These are phyloP conservation scores for Corylus americana DNA, from an alignment of 306 rosid species.

Conservation along the genomic window DNA sequence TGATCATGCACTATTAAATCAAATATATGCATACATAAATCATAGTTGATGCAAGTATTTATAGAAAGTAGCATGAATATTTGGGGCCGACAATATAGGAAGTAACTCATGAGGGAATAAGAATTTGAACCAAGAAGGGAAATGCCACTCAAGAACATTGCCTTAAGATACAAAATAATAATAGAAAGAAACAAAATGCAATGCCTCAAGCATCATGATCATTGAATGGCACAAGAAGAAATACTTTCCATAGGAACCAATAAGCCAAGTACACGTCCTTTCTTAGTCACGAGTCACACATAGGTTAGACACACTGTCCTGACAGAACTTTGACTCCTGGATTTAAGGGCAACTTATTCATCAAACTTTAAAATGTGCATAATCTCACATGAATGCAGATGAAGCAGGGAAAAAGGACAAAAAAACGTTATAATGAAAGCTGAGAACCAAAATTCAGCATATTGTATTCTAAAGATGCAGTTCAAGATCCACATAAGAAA, in stretches of 20 bases:
- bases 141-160: neutral
- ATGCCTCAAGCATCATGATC: neutral
- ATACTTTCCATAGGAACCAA: neutral
- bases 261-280: neutral
- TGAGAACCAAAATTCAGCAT: neutral
- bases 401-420: neutral
- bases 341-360: neutral
- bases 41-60: neutral
- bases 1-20: slow-evolving; percentile 5
- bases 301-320: neutral
- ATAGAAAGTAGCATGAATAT: neutral
- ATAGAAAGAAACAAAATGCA: neutral
- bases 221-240: neutral
- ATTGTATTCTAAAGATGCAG: neutral
- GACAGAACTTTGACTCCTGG: neutral
- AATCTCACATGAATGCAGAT: neutral
- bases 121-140: neutral
- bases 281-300: neutral
- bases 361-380: neutral
- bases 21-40: neutral
- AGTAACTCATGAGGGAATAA: neutral
- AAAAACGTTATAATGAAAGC: neutral
- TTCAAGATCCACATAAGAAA: neutral
- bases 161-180: neutral
- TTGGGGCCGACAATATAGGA: neutral